Evolutionary conservation across 2,329 filamentous ascomycete species (phyloP).

Genomic region (Didymella segeticola): DNA sequence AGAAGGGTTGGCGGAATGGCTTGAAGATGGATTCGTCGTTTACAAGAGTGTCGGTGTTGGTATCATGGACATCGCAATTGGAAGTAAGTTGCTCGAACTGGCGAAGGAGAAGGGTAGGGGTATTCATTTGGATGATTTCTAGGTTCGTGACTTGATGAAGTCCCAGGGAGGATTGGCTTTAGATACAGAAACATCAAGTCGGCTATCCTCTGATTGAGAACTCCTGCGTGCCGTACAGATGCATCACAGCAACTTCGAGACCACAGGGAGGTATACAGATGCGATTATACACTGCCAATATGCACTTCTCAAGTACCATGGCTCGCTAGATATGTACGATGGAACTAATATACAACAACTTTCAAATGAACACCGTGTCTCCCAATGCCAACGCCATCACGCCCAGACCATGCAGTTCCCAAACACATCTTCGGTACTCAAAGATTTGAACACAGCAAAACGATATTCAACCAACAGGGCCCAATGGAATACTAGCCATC

Average conservation of each 20-base stretch:
- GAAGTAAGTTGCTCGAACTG: conserved; percentile 28
- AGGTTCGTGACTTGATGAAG: not conserved
- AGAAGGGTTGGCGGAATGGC: conserved; percentile 23
- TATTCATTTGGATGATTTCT: conserved; percentile 19
- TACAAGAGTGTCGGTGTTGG: conserved; percentile 61
- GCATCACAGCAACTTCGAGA: too few species aligned
- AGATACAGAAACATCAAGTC: too few species aligned
- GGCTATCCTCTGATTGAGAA: too few species aligned
- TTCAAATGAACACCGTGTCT: too few species aligned
- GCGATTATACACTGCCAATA: too few species aligned
- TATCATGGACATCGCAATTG: conserved; percentile 58
- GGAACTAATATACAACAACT: too few species aligned
- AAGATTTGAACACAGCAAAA: too few species aligned
- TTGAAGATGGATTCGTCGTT: conserved; percentile 51
- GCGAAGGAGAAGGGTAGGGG: conserved; percentile 22
- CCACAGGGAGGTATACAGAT: too few species aligned
- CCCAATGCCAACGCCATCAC: not conserved
- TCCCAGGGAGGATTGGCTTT: too few species aligned
- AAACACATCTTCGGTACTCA: not conserved
- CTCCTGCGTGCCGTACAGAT: too few species aligned
- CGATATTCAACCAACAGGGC: not conserved
- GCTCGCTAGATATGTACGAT: too few species aligned
- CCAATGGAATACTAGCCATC: conserved; percentile 31
- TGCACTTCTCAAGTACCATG: too few species aligned
- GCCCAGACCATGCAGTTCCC: not conserved